phyloP scores from a whole-genome alignment of 352 stramenopile genomes.

The Phytopythium aichiense region DNA sequence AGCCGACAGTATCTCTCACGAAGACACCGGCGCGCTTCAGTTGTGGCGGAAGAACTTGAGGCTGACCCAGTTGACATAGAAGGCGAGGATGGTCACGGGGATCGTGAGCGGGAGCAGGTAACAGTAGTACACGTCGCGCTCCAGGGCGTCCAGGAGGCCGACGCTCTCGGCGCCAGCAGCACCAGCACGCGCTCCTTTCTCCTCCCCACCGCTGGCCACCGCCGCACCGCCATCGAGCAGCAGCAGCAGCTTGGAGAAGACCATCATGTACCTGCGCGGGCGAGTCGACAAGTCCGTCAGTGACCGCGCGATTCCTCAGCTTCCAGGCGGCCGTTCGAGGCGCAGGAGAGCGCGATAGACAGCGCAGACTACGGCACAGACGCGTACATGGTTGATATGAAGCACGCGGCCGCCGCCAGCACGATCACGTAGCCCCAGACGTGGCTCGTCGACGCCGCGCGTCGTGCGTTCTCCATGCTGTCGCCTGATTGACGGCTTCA shows the following conservation, averaged over 20 bases:
- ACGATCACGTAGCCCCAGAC: conserved; percentile 83
- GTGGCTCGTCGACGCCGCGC: conserved; percentile 63
- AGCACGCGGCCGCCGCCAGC: conserved; percentile 34
- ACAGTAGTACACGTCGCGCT: conserved; percentile 76
- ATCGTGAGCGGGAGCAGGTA: conserved; percentile 77
- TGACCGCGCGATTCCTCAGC: neutral
- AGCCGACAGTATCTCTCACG: too few relatives aligned
- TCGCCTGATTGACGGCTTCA: too few relatives aligned
- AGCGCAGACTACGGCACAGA: neutral
- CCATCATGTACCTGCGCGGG: conserved; percentile 55
- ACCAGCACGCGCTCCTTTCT: conserved; percentile 2
- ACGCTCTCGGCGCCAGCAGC: neutral
- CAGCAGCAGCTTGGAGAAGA: conserved; percentile 60
- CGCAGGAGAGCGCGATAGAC: neutral
- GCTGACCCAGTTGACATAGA: conserved; percentile 81
- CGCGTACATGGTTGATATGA: conserved; percentile 58
- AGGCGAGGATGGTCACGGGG: conserved; percentile 68
- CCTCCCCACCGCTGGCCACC: neutral
- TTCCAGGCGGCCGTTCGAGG: neutral
- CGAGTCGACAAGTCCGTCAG: neutral
- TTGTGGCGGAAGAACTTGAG: conserved; percentile 88
- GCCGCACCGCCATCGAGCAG: conserved; percentile 12
- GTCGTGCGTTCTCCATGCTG: conserved; percentile 20
- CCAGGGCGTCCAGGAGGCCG: conserved; percentile 36
- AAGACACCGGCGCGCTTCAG: conserved; percentile 10